These are phyloP conservation scores for Candida palmyrensis DNA, from an alignment of 805 yeast species.

Conservation along the genomic window DNA sequence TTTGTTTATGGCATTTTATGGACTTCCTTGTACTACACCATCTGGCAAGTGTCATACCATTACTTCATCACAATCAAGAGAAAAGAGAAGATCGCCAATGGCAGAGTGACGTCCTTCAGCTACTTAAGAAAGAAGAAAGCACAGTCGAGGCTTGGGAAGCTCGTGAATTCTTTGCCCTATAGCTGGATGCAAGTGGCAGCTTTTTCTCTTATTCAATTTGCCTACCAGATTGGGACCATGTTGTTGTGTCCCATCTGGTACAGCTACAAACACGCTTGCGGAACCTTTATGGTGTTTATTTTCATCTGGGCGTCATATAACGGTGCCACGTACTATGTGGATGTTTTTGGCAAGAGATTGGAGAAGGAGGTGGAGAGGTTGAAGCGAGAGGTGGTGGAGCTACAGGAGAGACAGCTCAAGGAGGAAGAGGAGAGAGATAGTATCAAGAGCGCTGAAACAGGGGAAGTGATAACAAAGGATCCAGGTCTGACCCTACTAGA, in stretches of 20 bases:
- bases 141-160: conserved; percentile 58
- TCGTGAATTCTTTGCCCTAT: conserved; percentile 79
- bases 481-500: not conserved
- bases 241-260: conserved; percentile 86
- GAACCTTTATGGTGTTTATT: conserved; percentile 63
- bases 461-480: not conserved
- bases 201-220: conserved; percentile 80
- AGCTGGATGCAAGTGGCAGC: conserved; percentile 81
- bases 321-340: conserved; percentile 93
- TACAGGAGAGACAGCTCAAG: conserved; percentile 35
- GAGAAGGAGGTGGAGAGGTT: conserved; percentile 78
- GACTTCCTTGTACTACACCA: conserved; percentile 76
- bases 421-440: conserved; percentile 1
- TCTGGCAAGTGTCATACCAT: conserved; percentile 90
- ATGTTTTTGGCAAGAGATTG: conserved; percentile 83
- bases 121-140: conserved; percentile 71
- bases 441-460: not conserved
- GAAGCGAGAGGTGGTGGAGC: conserved; percentile 62
- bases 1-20: conserved; percentile 63
- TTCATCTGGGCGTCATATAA: conserved; percentile 79
- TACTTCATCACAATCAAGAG: conserved; percentile 82
- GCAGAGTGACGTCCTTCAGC: conserved; percentile 83
- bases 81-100: conserved; percentile 77
- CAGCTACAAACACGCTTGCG: conserved; percentile 59
- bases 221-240: conserved; percentile 85